Percentiles rank a stretch among this genome's conserved stretches.
These are phyloP conservation scores for Entelexis sorbosivorans DNA, from an alignment of 1,139 yeast species.

Conservation along the genomic window DNA sequence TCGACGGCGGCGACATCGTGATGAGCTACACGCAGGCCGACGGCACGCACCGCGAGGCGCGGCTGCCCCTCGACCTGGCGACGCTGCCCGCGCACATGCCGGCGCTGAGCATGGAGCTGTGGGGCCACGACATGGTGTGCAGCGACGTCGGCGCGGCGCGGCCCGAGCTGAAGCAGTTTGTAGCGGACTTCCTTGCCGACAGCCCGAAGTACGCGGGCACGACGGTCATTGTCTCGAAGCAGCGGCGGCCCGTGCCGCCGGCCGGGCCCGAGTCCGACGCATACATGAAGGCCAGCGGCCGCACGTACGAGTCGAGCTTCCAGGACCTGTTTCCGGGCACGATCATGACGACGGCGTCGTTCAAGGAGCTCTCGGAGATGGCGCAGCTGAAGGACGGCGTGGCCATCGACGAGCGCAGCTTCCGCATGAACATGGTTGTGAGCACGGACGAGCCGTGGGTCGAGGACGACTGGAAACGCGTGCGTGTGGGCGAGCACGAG, in stretches of 20 bases:
- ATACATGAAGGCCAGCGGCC: constrained; percentile 3
- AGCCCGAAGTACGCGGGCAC: constrained; percentile 18
- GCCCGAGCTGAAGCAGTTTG: constrained; percentile 15
- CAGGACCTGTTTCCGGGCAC: constrained; percentile 40
- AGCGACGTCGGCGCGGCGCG: constrained; percentile 24
- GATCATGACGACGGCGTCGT: constrained; percentile 31
- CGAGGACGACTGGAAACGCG: constrained; percentile 34
- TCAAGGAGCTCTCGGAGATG: constrained; percentile 28
- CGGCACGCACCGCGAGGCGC: constrained; percentile 7
- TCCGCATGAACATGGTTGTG: constrained; percentile 37
- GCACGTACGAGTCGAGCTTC: constrained; percentile 24
- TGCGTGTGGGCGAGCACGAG: constrained; percentile 26
- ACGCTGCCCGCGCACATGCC: constrained; percentile 5
- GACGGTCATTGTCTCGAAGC: constrained; percentile 24
- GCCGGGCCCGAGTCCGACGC: background rate
- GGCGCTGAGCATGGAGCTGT: constrained; percentile 24
- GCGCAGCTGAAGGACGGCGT: constrained; percentile 24
- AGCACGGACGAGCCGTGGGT: constrained; percentile 29
- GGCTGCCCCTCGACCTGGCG: constrained; percentile 10
- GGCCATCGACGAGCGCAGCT: constrained; percentile 26
- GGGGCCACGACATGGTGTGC: constrained; percentile 27
- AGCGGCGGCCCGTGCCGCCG: constrained; percentile 30
- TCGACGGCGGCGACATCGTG: constrained; percentile 27
- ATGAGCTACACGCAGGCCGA: constrained; percentile 25
- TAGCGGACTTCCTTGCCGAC: constrained; percentile 27